Conservation (phyloP, 805 yeast species). For the Hanseniaspora meyeri region DNA sequence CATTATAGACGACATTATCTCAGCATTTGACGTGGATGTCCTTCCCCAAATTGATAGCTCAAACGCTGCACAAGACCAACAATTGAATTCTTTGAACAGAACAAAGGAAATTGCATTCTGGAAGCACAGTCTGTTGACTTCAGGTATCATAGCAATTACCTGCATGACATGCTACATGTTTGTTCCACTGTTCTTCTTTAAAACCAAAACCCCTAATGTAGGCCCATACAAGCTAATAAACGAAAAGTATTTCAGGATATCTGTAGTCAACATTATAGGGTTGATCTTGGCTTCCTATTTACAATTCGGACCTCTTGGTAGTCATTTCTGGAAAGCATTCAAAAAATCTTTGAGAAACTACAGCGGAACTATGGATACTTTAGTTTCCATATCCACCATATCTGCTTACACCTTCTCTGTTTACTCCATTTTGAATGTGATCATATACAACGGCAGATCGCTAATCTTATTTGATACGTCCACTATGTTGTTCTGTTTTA, state of each 20-base stretch:
- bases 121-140: constrained; percentile 42
- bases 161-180: constrained; percentile 41
- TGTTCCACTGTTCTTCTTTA: constrained; percentile 29
- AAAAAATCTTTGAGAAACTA: constrained; percentile 52
- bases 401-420: constrained; percentile 68
- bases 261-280: constrained; percentile 40
- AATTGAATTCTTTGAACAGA: constrained; percentile 55
- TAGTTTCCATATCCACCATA: constrained; percentile 70
- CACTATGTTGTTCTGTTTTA: constrained; percentile 71
- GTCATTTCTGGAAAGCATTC: constrained; percentile 53
- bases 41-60: background rate
- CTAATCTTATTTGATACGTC: constrained; percentile 74
- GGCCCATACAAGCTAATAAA: constrained; percentile 7
- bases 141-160: constrained; percentile 52
- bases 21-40: constrained; percentile 64
- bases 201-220: background rate
- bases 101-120: constrained; percentile 63
- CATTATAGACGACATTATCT: constrained; percentile 10
- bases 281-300: constrained; percentile 51
- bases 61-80: constrained; percentile 31
- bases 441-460: constrained; percentile 35
- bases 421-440: constrained; percentile 41
- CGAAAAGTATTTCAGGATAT: constrained; percentile 14
- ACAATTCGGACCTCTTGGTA: constrained; percentile 48
- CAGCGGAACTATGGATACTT: constrained; percentile 82